Conservation (phyloP, 345 rosid species). For the Gossypium mustelinum region DNA sequence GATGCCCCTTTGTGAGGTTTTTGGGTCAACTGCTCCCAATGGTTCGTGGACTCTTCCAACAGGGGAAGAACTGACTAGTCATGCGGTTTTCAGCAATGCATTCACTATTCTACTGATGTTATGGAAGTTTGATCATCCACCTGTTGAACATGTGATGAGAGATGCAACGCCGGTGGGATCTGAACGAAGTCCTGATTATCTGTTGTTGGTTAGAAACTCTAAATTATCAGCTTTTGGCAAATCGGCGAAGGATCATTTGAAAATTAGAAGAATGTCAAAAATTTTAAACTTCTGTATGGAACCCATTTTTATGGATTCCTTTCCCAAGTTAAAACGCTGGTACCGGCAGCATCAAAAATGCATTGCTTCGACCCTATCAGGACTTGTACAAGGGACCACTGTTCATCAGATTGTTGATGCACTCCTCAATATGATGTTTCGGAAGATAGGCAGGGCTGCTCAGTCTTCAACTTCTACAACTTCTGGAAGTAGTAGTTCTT, state of each 20-base stretch:
- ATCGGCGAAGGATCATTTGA: conserved; percentile 52
- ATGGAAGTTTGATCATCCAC: conserved; percentile 86
- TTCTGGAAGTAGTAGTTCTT: conserved; percentile 78
- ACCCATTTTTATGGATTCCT: conserved; percentile 75
- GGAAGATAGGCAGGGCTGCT: conserved; percentile 55
- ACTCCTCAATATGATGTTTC: conserved; percentile 78
- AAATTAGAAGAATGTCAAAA: conserved; percentile 48
- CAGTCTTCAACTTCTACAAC: conserved; percentile 50
- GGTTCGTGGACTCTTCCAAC: conserved; percentile 63
- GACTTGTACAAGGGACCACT: conserved; percentile 62
- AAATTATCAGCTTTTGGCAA: conserved; percentile 58
- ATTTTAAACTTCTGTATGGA: conserved; percentile 36
- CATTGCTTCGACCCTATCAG: conserved; percentile 75
- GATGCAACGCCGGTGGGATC: conserved; percentile 65
- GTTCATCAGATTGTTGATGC: conserved; percentile 88
- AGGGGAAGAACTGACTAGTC: conserved; percentile 73
- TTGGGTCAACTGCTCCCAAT: conserved; percentile 65
- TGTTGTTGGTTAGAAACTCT: conserved; percentile 75
- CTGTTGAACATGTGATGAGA: conserved; percentile 67
- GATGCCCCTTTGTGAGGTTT: conserved; percentile 92
- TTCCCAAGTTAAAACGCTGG: conserved; percentile 81
- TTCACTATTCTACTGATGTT: conserved; percentile 77
- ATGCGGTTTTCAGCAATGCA: conserved; percentile 83
- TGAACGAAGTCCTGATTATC: conserved; percentile 70
- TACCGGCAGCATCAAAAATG: conserved; percentile 83